These are phyloP conservation scores for Phycomyces blakesleeanus DNA, from an alignment of 192 early-diverging fungal species.

Conservation along the genomic window DNA sequence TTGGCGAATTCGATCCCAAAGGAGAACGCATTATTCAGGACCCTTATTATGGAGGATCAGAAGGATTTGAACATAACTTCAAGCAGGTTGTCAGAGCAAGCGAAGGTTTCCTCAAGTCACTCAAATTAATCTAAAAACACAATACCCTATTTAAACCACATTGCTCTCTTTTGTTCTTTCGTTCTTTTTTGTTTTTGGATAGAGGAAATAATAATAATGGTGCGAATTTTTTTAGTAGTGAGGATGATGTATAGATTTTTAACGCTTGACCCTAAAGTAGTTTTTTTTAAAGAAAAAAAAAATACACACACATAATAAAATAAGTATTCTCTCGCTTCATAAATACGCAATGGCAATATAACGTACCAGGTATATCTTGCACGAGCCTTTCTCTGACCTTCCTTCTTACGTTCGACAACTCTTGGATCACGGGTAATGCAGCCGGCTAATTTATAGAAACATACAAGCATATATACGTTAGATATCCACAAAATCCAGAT, in stretches of 20 bases:
- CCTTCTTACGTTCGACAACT: conserved; percentile 94
- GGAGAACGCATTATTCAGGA: conserved; percentile 71
- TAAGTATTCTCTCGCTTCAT: background rate
- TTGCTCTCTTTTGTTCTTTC: background rate
- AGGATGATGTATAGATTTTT: conserved; percentile 8
- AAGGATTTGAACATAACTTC: conserved; percentile 79
- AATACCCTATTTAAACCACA: background rate
- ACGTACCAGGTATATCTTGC: conserved; percentile 80
- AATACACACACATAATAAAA: conserved; percentile 7
- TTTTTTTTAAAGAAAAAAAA: too few species aligned
- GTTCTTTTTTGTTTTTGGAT: background rate
- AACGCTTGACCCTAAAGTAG: conserved; percentile 52
- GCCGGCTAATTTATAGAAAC: conserved; percentile 39
- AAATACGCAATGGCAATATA: background rate
- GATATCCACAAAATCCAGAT: too few species aligned
- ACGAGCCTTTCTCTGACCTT: conserved; percentile 89
- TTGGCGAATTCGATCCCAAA: conserved; percentile 78
- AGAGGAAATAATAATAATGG: background rate
- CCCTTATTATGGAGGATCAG: conserved; percentile 67
- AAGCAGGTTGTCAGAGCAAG: conserved; percentile 67
- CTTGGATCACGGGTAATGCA: conserved; percentile 62
- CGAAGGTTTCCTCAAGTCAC: conserved; percentile 60
- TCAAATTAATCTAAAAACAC: conserved; percentile 32
- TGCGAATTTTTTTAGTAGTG: background rate
- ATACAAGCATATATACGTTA: too few species aligned